A percentile compares a stretch with the other conserved stretches of the same genome.
Conservation (phyloP, 257 asterid species). For the Misopates orontium region DNA sequence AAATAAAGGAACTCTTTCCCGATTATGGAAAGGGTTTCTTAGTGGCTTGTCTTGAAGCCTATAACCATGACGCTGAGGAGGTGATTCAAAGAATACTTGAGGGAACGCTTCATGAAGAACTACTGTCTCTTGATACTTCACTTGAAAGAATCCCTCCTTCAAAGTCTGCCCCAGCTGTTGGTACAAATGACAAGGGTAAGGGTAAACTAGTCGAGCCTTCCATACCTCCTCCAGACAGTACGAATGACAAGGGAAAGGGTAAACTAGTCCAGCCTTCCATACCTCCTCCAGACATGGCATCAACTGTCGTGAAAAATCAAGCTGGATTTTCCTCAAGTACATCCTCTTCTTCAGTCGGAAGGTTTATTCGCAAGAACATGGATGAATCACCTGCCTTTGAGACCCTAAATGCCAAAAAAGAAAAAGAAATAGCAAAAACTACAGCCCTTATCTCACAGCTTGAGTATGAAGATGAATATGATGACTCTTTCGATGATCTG, state of each 20-base stretch:
- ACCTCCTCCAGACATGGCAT: slow-evolving; percentile 28
- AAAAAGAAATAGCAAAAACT: slow-evolving; percentile 58
- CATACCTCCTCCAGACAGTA: too few relatives aligned
- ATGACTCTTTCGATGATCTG: slow-evolving; percentile 91
- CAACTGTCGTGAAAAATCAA: slow-evolving; percentile 33
- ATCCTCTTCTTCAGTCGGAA: slow-evolving; percentile 62
- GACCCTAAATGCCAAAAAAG: slow-evolving; percentile 50
- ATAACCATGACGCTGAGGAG: slow-evolving; percentile 82
- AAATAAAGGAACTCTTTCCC: slow-evolving; percentile 90
- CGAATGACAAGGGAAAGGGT: too few relatives aligned
- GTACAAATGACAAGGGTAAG: slow-evolving; percentile 66
- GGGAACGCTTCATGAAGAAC: slow-evolving; percentile 83
- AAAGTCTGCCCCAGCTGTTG: slow-evolving; percentile 37
- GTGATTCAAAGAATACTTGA: slow-evolving; percentile 95
- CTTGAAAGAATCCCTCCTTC: slow-evolving; percentile 57
- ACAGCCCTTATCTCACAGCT: slow-evolving; percentile 69
- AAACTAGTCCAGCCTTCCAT: neutral
- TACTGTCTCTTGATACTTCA: slow-evolving; percentile 60
- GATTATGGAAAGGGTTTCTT: slow-evolving; percentile 86
- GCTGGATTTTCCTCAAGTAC: slow-evolving; percentile 48
- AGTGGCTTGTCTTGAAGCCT: slow-evolving; percentile 88
- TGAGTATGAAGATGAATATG: slow-evolving; percentile 97
- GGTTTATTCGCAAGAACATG: slow-evolving; percentile 67
- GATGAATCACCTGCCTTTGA: slow-evolving; percentile 40
- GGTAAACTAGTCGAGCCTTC: slow-evolving; percentile 60